A percentile compares a stretch with the other conserved stretches of the same genome.
These are phyloP conservation scores for Lasiodiplodia gonubiensis DNA, from an alignment of 2,329 filamentous ascomycete genomes.

Conservation along the genomic window DNA sequence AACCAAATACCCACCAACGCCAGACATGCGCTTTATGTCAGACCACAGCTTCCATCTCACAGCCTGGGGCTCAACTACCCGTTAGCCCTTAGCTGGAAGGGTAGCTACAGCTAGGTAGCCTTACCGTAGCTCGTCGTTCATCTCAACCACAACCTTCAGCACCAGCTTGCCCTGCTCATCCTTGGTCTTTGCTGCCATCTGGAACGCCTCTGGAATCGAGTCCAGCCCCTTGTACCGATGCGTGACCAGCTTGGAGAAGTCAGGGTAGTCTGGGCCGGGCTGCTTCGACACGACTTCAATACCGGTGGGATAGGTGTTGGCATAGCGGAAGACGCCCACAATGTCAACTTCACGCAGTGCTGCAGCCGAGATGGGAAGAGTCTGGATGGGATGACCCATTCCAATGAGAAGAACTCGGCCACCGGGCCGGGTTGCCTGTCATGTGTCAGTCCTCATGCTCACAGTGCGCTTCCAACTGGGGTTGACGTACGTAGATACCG, in stretches of 20 bases:
- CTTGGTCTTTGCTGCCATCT: conserved; percentile 70
- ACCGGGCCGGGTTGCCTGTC: conserved; percentile 65
- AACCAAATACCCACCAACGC: background rate
- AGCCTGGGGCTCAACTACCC: conserved; percentile 15
- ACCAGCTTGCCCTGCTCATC: conserved; percentile 73
- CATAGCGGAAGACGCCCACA: conserved; percentile 78
- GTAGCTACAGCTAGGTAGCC: conserved; percentile 1
- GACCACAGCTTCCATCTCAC: background rate
- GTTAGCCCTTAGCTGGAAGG: conserved; percentile 3
- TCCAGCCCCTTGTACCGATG: conserved; percentile 72
- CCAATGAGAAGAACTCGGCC: conserved; percentile 78
- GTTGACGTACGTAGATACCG: conserved; percentile 64
- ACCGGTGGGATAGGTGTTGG: conserved; percentile 76
- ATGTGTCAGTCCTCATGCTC: background rate
- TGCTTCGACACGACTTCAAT: conserved; percentile 62
- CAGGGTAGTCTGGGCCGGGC: conserved; percentile 59
- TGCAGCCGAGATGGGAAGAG: conserved; percentile 73
- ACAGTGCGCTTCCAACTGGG: background rate
- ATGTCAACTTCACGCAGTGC: conserved; percentile 78
- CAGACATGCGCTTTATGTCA: conserved; percentile 5
- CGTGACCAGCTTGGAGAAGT: conserved; percentile 74
- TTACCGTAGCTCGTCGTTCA: conserved; percentile 34
- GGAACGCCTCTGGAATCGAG: conserved; percentile 68
- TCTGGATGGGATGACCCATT: conserved; percentile 79
- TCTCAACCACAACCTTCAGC: conserved; percentile 70